These are phyloP conservation scores for Karstenula rhodostoma DNA, from an alignment of 2,329 filamentous ascomycete genomes.

Conservation along the genomic window DNA sequence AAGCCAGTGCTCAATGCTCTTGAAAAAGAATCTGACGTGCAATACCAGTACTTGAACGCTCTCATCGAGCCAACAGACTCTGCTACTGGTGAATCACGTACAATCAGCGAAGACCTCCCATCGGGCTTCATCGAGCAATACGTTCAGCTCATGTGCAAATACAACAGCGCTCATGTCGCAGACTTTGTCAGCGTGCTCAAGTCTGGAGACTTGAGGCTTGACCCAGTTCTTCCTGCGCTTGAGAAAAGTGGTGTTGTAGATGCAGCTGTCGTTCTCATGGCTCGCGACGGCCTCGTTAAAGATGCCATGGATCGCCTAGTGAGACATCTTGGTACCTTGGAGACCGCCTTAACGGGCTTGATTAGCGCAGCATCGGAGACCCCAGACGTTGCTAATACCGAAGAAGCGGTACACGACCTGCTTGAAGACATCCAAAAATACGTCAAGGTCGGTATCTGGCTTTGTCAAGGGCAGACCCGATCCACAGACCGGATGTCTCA, in stretches of 20 bases:
- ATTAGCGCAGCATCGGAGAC: conserved; percentile 68
- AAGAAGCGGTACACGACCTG: conserved; percentile 75
- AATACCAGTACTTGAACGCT: conserved; percentile 79
- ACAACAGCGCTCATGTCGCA: conserved; percentile 81
- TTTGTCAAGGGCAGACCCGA: conserved; percentile 87
- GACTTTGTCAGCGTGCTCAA: conserved; percentile 82
- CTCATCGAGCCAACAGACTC: conserved; percentile 71
- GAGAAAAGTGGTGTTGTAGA: conserved; percentile 91
- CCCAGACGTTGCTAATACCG: conserved; percentile 64
- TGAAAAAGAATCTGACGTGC: conserved; percentile 67
- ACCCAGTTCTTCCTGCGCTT: conserved; percentile 83
- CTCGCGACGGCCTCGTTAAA: conserved; percentile 82
- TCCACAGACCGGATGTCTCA: conserved; percentile 51
- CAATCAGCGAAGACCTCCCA: conserved; percentile 37
- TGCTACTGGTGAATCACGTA: conserved; percentile 33
- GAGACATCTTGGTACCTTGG: conserved; percentile 80
- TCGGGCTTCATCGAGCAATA: conserved; percentile 81
- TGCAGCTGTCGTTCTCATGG: conserved; percentile 89
- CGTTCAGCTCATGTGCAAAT: conserved; percentile 89
- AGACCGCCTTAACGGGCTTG: conserved; percentile 78
- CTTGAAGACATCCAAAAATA: conserved; percentile 86
- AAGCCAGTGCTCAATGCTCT: conserved; percentile 70
- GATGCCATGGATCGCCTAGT: conserved; percentile 86
- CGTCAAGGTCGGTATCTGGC: conserved; percentile 90
- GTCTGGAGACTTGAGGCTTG: conserved; percentile 78